Conservation (phyloP, 1,284 basidiomycete genomes). For the Inonotus obliquus region DNA sequence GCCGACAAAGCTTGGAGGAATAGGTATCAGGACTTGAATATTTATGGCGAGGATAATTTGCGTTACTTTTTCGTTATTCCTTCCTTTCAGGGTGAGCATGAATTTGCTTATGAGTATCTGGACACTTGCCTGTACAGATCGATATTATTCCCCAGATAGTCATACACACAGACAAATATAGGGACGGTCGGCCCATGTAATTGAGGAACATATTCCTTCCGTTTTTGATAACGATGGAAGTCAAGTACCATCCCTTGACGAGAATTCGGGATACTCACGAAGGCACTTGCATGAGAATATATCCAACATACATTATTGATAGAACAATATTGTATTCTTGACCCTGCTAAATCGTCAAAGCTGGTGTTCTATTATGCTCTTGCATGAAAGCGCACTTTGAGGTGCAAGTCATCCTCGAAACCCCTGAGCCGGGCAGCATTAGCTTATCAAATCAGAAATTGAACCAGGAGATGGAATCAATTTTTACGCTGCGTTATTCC, state of each 20-base stretch:
- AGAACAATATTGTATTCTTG: slow-evolving; percentile 68
- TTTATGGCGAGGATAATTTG: slow-evolving; percentile 29
- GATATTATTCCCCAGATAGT: slow-evolving; percentile 67
- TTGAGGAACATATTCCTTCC: slow-evolving; percentile 70
- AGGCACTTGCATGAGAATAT: slow-evolving; percentile 32
- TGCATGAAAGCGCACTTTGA: slow-evolving; percentile 28
- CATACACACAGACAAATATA: slow-evolving; percentile 72
- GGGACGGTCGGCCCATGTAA: slow-evolving; percentile 63
- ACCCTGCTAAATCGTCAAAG: slow-evolving; percentile 30
- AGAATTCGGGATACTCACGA: slow-evolving; percentile 42
- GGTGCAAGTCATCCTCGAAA: slow-evolving; percentile 62
- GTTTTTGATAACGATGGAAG: too few species aligned
- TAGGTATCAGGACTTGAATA: slow-evolving; percentile 12
- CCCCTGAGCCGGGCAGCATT: slow-evolving; percentile 66
- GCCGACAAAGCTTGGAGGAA: slow-evolving; percentile 16
- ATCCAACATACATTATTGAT: slow-evolving; percentile 55
- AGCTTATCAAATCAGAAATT: background rate
- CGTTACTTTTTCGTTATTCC: slow-evolving; percentile 46
- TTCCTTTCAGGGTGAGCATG: slow-evolving; percentile 16
- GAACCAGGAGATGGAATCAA: background rate
- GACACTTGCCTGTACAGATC: slow-evolving; percentile 45
- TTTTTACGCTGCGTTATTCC: slow-evolving; percentile 58
- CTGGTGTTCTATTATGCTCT: background rate
- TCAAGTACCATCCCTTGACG: slow-evolving; percentile 15
- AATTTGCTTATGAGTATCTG: background rate